Evolutionary conservation across 2,329 filamentous ascomycete species (phyloP).

Genomic region (Fusarium sp.): DNA sequence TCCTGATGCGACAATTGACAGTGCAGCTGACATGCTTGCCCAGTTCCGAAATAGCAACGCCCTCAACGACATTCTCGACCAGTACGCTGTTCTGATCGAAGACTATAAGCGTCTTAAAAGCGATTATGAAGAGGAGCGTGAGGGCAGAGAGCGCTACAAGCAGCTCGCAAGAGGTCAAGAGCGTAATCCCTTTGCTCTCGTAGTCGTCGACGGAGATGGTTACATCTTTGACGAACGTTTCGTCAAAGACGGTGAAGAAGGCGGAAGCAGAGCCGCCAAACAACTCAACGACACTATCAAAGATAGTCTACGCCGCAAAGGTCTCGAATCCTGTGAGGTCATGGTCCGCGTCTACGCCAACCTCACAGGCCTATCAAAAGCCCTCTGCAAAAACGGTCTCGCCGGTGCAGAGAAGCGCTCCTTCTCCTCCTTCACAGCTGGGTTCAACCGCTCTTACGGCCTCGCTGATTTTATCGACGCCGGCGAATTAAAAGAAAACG

Average conservation of each 20-base stretch:
- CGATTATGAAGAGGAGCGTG: constrained; percentile 66
- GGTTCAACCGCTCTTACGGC: constrained; percentile 65
- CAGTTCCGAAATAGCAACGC: constrained; percentile 43
- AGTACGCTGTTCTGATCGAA: constrained; percentile 54
- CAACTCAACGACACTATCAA: constrained; percentile 61
- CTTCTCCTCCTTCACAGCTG: constrained; percentile 62
- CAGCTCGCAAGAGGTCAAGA: constrained; percentile 58
- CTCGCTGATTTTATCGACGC: constrained; percentile 71
- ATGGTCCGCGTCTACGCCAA: constrained; percentile 67
- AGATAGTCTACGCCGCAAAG: constrained; percentile 56
- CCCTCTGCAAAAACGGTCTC: constrained; percentile 56
- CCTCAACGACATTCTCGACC: constrained; percentile 45
- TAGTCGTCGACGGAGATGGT: constrained; percentile 70
- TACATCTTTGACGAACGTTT: constrained; percentile 62
- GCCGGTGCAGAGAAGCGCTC: constrained; percentile 64
- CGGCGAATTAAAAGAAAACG: constrained; percentile 67
- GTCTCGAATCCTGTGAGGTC: constrained; percentile 60
- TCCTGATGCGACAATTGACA: constrained; percentile 32
- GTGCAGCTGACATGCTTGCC: constrained; percentile 43
- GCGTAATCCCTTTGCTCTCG: constrained; percentile 66
- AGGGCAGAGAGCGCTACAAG: constrained; percentile 64
- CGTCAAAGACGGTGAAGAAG: constrained; percentile 58
- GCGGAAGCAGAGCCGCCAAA: constrained; percentile 64
- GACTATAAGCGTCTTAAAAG: constrained; percentile 65
- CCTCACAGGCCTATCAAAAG: constrained; percentile 61